Base-by-base conservation (phyloP, 2,329 filamentous ascomycete genomes). In the Neofusicoccum laricinum region DNA sequence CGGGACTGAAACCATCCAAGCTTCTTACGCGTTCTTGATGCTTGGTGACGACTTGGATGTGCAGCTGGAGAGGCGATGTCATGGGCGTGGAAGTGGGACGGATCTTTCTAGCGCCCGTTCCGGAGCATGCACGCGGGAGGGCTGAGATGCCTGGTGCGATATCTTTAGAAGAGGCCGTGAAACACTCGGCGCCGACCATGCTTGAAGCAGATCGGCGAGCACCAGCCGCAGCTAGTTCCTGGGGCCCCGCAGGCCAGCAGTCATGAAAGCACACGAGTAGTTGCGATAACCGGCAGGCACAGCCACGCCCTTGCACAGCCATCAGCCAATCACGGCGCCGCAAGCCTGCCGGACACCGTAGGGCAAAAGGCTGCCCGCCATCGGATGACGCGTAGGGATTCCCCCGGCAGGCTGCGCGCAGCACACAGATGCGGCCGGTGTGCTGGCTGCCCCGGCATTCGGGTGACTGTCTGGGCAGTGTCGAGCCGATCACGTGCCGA, bases 221-320 rank as follows among this genome's bases (percentile, higher is more conserved):
- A 4, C 25, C 25, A 2, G 25, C 4, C 43, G 8, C 19, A 32
- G 51, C 6, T 57, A 57, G 36, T n/a, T 57, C 19, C 34, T 19
- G 38, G 38, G 38, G 21, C 38, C 38, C 38, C 36, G 19, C 51
- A 32, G 51, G 3, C 4, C n/a, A n/a, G 7, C 11, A 25, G 21
- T 1, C 14, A 17, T n/a, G 51, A 32, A 11, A 12, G 51, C 51
- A 57, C 38, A 41, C 38, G 38, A 43, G 36, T 32, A 32, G 15
- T 32, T 55, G 50, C 51, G 38, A 43, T 43, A 32, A 17, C 19
- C 11, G 15, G 38, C 3, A 5, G 14, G n/a, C 51, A 57, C 51
- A 43, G 51, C 51, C 51, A 41, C 51, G 12, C 51, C 38, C 38
- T 32, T 25, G 38, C 51, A 57, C 51, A 57, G 51, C 51, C 51